Evolutionary conservation across 805 yeast genomes (phyloP).

Genomic region (Helenozyma rhizophorensis): DNA sequence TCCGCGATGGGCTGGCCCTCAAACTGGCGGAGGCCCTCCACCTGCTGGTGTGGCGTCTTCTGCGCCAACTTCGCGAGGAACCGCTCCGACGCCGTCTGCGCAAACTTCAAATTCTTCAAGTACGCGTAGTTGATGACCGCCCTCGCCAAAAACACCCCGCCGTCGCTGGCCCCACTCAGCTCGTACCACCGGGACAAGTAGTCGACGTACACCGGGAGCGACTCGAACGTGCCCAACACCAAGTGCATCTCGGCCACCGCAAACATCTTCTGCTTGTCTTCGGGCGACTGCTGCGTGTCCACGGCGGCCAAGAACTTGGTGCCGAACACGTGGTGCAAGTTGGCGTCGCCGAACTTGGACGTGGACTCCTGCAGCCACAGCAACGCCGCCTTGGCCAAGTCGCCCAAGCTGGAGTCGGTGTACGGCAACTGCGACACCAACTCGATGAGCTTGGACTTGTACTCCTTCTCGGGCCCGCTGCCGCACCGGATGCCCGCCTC

Average conservation of each 20-base stretch:
- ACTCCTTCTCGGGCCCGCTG: conserved; percentile 22
- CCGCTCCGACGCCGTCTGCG: conserved; percentile 28
- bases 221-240: conserved; percentile 59
- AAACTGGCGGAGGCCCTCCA: conserved; percentile 16
- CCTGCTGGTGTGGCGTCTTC: conserved; percentile 17
- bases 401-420: conserved; percentile 48
- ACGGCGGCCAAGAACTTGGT: conserved; percentile 47
- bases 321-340: conserved; percentile 72
- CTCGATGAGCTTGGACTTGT: conserved; percentile 46
- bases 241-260: conserved; percentile 73
- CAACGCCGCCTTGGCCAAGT: conserved; percentile 60
- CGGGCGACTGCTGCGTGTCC: conserved; percentile 17
- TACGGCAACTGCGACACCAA: conserved; percentile 43
- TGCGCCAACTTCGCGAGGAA: conserved; percentile 19
- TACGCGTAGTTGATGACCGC: conserved; percentile 73
- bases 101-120: conserved; percentile 62
- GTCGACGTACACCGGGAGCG: conserved; percentile 36
- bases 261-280: conserved; percentile 36
- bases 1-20: conserved; percentile 48
- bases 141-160: conserved; percentile 41
- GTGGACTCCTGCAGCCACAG: conserved; percentile 55
- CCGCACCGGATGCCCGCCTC: conserved; percentile 39
- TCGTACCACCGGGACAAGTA: conserved; percentile 43
- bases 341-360: conserved; percentile 66
- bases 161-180: conserved; percentile 14